A percentile compares a stretch with the other conserved stretches of the same genome.
Conservation (phyloP, 768 basidiomycete species). For the Suillus brevipes region DNA sequence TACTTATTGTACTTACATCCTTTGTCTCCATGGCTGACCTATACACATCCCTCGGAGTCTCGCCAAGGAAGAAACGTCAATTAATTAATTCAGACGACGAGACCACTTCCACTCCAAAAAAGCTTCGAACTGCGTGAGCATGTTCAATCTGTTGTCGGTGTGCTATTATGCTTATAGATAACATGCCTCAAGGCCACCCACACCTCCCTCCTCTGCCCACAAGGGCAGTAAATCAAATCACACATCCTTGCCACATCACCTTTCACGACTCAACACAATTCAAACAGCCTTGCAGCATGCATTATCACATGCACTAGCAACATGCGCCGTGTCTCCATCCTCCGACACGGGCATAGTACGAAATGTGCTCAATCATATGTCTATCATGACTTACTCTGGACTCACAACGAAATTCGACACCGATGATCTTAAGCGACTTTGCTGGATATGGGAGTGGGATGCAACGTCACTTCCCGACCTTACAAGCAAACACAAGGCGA, state of each 20-base stretch:
- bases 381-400: slow-evolving; percentile 67
- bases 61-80: slow-evolving; percentile 69
- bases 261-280: slow-evolving; percentile 60
- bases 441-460: slow-evolving; percentile 93
- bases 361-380: slow-evolving; percentile 78
- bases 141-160: slow-evolving; percentile 21
- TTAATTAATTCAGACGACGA: slow-evolving; percentile 53
- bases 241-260: slow-evolving; percentile 50
- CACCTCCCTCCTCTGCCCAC: slow-evolving; percentile 55
- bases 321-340: slow-evolving; percentile 74
- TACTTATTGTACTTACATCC: slow-evolving; percentile 12
- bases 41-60: slow-evolving; percentile 61
- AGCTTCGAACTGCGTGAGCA: slow-evolving; percentile 53
- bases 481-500: slow-evolving; percentile 15
- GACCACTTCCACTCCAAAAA: slow-evolving; percentile 64
- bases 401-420: slow-evolving; percentile 61
- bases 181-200: slow-evolving; percentile 47
- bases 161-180: slow-evolving; percentile 6
- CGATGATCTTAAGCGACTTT: slow-evolving; percentile 73
- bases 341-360: slow-evolving; percentile 74
- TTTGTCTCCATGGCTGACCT: slow-evolving; percentile 52
- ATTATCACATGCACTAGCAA: slow-evolving; percentile 81
- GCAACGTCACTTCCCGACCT: slow-evolving; percentile 40
- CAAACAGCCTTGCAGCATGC: slow-evolving; percentile 79
- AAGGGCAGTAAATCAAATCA: slow-evolving; percentile 27